Evolutionary conservation across 2,329 filamentous ascomycete species (phyloP).

Genomic region (Xylaria sp.): DNA sequence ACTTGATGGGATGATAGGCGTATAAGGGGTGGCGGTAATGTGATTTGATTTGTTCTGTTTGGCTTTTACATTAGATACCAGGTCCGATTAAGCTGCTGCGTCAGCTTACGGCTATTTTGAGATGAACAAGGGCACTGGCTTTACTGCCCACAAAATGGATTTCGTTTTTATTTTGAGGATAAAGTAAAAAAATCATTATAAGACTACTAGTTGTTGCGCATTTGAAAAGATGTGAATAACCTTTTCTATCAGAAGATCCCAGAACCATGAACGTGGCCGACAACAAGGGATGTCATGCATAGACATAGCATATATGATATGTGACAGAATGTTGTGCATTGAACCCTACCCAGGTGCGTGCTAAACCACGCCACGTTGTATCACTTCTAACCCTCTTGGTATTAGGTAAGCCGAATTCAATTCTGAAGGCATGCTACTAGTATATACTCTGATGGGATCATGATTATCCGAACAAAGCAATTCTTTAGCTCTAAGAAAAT

Average conservation of each 20-base stretch:
- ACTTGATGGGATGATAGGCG: conserved; percentile 19
- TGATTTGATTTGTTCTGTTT: background rate
- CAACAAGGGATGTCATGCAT: conserved; percentile 6
- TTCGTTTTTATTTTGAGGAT: background rate
- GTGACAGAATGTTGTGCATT: conserved; percentile 25
- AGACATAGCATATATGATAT: background rate
- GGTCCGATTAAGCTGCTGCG: conserved; percentile 14
- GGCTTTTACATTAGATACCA: conserved; percentile 22
- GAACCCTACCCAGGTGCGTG: background rate
- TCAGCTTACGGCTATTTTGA: conserved; percentile 23
- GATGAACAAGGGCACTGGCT: conserved; percentile 17
- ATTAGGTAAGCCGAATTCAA: background rate
- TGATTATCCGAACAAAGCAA: background rate
- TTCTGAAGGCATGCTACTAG: background rate
- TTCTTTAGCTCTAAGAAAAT: background rate
- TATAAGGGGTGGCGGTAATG: conserved; percentile 8
- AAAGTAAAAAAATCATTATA: background rate
- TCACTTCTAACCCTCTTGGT: background rate
- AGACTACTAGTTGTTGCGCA: background rate
- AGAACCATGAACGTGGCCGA: background rate
- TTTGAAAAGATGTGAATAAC: background rate
- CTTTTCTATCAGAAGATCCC: background rate
- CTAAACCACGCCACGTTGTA: background rate
- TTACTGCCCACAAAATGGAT: conserved; percentile 1
- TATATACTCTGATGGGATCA: background rate